Conservation (phyloP, 2,329 filamentous ascomycete genomes). For the Diaporthe destruens region DNA sequence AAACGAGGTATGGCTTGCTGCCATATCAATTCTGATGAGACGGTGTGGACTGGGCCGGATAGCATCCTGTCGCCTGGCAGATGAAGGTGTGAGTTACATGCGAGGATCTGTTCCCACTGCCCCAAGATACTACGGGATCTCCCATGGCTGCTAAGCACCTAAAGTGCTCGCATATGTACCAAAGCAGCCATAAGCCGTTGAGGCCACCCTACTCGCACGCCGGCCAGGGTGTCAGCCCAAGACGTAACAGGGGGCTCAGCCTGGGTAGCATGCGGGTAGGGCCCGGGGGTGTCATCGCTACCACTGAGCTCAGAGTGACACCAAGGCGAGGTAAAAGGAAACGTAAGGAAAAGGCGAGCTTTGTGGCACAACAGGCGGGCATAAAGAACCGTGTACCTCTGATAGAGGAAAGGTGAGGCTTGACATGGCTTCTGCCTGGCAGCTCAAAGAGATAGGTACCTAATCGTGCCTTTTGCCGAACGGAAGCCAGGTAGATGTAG, state of each 20-base stretch:
- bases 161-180: constrained; percentile 15
- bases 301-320: constrained; percentile 8
- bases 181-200: constrained; percentile 24
- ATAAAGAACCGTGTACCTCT: constrained; percentile 8
- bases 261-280: constrained; percentile 11
- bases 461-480: neutral
- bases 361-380: constrained; percentile 26
- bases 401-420: neutral
- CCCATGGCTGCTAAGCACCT: neutral
- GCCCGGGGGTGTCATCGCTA: constrained; percentile 19
- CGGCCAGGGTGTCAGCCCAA: constrained; percentile 6
- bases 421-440: constrained; percentile 34
- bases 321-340: constrained; percentile 9
- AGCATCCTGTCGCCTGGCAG: constrained; percentile 18
- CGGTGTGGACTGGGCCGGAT: neutral
- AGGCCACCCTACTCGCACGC: constrained; percentile 1
- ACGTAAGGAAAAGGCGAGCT: constrained; percentile 19
- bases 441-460: constrained; percentile 21
- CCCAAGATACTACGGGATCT: neutral
- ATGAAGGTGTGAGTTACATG: neutral
- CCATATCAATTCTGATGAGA: neutral
- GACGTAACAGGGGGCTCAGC: constrained; percentile 7
- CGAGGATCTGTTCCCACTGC: neutral
- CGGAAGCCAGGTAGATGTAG: neutral
- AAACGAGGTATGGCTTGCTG: constrained; percentile 28